Conservation (phyloP, 73 alveolate species). For the Tetrahymena borealis region DNA sequence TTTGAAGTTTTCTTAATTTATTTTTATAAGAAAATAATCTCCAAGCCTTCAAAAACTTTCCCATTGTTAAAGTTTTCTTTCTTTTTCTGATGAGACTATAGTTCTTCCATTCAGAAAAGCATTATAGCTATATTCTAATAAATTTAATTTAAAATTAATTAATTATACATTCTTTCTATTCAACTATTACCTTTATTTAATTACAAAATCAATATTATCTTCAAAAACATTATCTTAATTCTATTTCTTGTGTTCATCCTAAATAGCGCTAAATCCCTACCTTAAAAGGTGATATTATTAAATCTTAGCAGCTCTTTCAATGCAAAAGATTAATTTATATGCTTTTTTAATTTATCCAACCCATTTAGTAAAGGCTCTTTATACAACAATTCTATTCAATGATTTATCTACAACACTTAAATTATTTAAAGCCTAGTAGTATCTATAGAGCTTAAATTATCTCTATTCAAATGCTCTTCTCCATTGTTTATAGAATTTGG, state of each 20-base stretch:
- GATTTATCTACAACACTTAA: background rate
- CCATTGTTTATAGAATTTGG: background rate
- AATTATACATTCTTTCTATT: too few species aligned
- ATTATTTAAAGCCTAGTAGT: background rate
- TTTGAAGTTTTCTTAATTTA: background rate
- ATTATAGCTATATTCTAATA: background rate
- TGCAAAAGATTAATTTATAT: background rate
- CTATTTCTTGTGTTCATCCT: background rate
- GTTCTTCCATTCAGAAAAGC: background rate
- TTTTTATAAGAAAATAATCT: background rate
- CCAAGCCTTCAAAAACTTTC: background rate
- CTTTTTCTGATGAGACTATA: background rate
- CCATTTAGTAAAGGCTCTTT: background rate
- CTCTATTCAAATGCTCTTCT: background rate
- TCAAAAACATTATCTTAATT: background rate
- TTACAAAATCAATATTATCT: background rate
- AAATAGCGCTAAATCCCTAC: background rate
- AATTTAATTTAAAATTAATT: background rate
- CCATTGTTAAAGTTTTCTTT: background rate
- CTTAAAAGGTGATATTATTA: background rate
- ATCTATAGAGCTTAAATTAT: background rate
- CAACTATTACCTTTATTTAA: background rate
- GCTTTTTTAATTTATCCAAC: background rate
- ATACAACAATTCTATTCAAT: background rate
- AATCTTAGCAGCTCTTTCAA: background rate